Base-by-base conservation (phyloP, 306 rosid species). In the Prunus campanulata region DNA sequence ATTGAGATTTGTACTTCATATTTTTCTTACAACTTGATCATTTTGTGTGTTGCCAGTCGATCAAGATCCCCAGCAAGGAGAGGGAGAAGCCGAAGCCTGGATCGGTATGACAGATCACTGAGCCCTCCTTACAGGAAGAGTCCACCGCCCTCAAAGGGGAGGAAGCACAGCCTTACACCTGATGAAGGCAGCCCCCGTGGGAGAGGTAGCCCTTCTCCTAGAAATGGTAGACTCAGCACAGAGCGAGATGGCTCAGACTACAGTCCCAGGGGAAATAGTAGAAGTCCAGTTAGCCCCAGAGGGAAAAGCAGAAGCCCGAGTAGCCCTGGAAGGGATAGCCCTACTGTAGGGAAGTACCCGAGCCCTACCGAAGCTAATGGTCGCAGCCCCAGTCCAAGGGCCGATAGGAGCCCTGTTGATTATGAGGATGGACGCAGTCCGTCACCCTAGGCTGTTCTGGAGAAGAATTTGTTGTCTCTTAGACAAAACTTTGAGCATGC, bases 61-160 rank as follows among this genome's bases (percentile, higher is more conserved):
- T 92, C 96, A 39, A 90, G 90, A 62, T 92, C 97, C 63, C 96
- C 96, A 0, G 83, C 47, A 22, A 80, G 87, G 56, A 85, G 91
- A 77, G 90, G 81, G 19, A 73, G 91, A 20, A 90, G 91, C 77
- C 75, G 91, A 25, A 90, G 91, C 77, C 78, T 81, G 2, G 83
- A 81, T 69, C 81, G 76, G 19, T 85, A 89, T 12, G 89, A 87
- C 47, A 78, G 90, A 67, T 90, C 93, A 32, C 29, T 73, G 61
- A 87, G 89, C 81, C 89, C 89, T 2, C 81, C 64, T 24, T 79
- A 54, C 32, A 52, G 80, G 76, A 52, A 25, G 35, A 82, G 88
- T 49, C 81, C 92, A 66, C 76, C 47, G 24, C 72, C 83, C 19
- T 78, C 87, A 42, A 88, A 79, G 81, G 29, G 75, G 25, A 89